phyloP scores from a whole-genome alignment of 75 land plant species.

The Pinus albicaulis region DNA sequence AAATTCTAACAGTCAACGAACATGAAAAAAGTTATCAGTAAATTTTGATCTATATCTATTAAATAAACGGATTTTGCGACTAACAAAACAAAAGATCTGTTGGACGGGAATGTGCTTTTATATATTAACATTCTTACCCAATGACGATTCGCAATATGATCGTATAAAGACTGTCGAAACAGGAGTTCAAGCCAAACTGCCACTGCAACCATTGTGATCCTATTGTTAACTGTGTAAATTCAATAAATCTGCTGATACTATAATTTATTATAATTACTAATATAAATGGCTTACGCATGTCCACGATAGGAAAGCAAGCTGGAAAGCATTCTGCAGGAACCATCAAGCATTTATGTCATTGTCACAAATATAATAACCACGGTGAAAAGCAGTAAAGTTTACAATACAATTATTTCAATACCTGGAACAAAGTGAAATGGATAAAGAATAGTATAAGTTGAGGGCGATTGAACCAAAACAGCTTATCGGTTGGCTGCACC shows the following conservation, averaged over 20 bases:
- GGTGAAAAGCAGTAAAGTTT: neutral
- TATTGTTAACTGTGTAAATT: neutral
- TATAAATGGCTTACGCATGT: constrained; percentile 38
- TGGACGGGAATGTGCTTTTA: neutral
- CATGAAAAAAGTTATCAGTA: too few species aligned
- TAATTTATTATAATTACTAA: neutral
- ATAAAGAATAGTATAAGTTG: constrained; percentile 38
- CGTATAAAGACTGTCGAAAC: constrained; percentile 16
- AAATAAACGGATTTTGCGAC: too few species aligned
- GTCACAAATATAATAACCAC: neutral
- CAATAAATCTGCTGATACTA: neutral
- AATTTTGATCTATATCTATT: too few species aligned
- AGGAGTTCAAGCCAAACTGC: constrained; percentile 32
- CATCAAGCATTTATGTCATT: neutral
- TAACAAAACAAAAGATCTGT: too few species aligned
- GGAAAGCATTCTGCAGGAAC: constrained; percentile 59
- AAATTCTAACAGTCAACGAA: too few species aligned
- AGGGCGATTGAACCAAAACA: constrained; percentile 61
- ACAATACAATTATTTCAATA: constrained; percentile 9
- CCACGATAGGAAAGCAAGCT: constrained; percentile 68
- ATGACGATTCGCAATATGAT: constrained; percentile 16
- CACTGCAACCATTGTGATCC: constrained; percentile 15
- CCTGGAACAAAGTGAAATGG: constrained; percentile 68
- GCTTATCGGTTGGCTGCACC: constrained; percentile 31
- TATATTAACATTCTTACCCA: constrained; percentile 17